Evolutionary conservation across 371 early-diverging fungal species (phyloP), one percentile per base, ranked within the genome.

Genomic region (Mortierella sp.): DNA sequence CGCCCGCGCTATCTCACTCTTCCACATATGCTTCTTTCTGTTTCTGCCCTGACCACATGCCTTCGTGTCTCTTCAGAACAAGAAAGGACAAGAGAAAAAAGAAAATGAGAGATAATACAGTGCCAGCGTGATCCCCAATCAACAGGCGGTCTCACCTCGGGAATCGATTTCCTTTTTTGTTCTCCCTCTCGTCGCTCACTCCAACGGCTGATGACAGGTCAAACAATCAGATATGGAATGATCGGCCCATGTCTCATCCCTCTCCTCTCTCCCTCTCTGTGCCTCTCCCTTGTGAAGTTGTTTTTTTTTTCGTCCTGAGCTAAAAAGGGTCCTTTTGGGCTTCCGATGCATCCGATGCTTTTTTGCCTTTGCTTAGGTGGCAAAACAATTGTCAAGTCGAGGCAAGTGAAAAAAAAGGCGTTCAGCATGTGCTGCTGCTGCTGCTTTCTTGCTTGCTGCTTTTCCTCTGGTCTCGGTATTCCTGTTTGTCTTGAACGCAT

Each of bases 101-200:
- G 14, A 59, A 28, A 57, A 26, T 8, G n/a, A 16, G n/a, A n/a
- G 11, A n/a, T 26, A 26, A 55, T 55, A 55, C 13, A 55, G 16
- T 14, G 59, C 57, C 26, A 61, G 24, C 34, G 34, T 61, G 61
- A 61, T 61, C 61, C 31, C 26, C 31, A 61, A 61, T 61, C 61
- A 61, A 57, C 19, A 61, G 31, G 61, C 61, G 61, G 61, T 61
- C 61, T 61, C 61, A 61, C 31, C 14, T 61, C 61, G 61, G 61
- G 16, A 2, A 61, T 1, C 34, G 61, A 31, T 61, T 61, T 61
- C 61, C 61, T 61, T 61, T 61, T 61, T 61, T 14, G 61, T 61
- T 61, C 34, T 31, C 31, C 61, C 61, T 50, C 16, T 50, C 16
- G 13, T 50, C 16, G 50, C 50, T 50, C 46, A n/a, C 43, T 40